A percentile compares a stretch with the other conserved stretches of the same genome.
These are phyloP conservation scores for Triticum dicoccoides DNA, from an alignment of 176 grass and related monocot species.

Conservation along the genomic window DNA sequence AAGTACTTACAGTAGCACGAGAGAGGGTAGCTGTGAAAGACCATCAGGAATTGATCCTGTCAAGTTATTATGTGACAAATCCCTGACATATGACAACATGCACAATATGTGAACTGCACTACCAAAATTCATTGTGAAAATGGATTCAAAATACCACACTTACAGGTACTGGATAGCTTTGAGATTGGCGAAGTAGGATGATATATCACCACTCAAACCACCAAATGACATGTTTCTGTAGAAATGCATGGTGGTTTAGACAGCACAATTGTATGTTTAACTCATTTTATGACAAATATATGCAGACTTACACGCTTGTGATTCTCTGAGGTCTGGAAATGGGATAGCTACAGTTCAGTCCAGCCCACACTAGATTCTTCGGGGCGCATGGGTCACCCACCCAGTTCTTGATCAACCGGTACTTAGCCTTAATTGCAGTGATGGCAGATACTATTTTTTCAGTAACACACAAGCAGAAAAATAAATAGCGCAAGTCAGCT, in stretches of 20 bases:
- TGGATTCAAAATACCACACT: not conserved
- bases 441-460: slow-evolving; percentile 42
- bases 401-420: slow-evolving; percentile 47
- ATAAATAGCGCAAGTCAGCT: not conserved
- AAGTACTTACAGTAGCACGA: slow-evolving; percentile 55
- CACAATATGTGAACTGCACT: not conserved
- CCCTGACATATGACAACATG: slow-evolving; percentile 18
- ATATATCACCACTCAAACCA: slow-evolving; percentile 50
- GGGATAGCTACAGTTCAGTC: slow-evolving; percentile 38
- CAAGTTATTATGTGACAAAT: slow-evolving; percentile 82
- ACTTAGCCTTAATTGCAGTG: slow-evolving; percentile 37
- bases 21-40: slow-evolving; percentile 42
- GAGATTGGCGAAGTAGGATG: slow-evolving; percentile 48
- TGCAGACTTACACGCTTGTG: slow-evolving; percentile 49
- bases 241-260: slow-evolving; percentile 2
- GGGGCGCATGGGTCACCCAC: slow-evolving; percentile 56
- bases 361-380: slow-evolving; percentile 21
- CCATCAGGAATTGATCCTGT: slow-evolving; percentile 48
- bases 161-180: slow-evolving; percentile 46
- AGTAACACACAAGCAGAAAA: not conserved
- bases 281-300: not conserved
- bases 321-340: slow-evolving; percentile 50
- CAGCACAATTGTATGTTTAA: not conserved
- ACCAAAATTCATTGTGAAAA: not conserved
- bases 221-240: slow-evolving; percentile 51